phyloP scores from a whole-genome alignment of 1,139 yeast genomes.

The Yamadazyma jaroonii region DNA sequence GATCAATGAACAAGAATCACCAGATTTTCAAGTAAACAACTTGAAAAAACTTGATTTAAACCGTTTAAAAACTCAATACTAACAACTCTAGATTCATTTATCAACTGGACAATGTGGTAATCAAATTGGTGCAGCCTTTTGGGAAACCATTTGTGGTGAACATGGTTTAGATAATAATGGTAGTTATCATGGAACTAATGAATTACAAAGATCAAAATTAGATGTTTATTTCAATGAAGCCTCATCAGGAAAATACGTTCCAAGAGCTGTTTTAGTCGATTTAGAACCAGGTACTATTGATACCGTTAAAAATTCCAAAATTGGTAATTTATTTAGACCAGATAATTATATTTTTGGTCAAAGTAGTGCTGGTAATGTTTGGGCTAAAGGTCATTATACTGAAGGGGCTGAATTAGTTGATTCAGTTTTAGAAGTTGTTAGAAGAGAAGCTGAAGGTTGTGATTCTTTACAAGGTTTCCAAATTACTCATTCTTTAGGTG shows the following conservation, averaged over 20 bases:
- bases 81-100: conserved; percentile 68
- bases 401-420: conserved; percentile 95
- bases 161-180: conserved; percentile 92
- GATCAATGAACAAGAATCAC: too few relatives aligned
- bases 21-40: too few relatives aligned
- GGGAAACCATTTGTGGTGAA: conserved; percentile 97
- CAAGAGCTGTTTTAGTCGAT: conserved; percentile 89
- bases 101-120: conserved; percentile 99
- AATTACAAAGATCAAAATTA: conserved; percentile 59
- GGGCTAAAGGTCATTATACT: conserved; percentile 97
- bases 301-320: conserved; percentile 69
- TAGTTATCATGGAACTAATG: conserved; percentile 65
- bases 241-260: conserved; percentile 83
- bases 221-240: conserved; percentile 57
- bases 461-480: conserved; percentile 94
- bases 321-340: conserved; percentile 85
- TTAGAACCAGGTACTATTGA: conserved; percentile 94
- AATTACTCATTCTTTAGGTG: conserved; percentile 90
- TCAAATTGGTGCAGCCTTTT: conserved; percentile 97
- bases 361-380: conserved; percentile 89
- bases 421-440: conserved; percentile 80
- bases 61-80: not conserved
- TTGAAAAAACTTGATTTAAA: too few relatives aligned
- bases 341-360: conserved; percentile 88
- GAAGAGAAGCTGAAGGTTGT: conserved; percentile 92